Conservation (phyloP, 768 basidiomycete species). For the Lactifluus volemus region DNA sequence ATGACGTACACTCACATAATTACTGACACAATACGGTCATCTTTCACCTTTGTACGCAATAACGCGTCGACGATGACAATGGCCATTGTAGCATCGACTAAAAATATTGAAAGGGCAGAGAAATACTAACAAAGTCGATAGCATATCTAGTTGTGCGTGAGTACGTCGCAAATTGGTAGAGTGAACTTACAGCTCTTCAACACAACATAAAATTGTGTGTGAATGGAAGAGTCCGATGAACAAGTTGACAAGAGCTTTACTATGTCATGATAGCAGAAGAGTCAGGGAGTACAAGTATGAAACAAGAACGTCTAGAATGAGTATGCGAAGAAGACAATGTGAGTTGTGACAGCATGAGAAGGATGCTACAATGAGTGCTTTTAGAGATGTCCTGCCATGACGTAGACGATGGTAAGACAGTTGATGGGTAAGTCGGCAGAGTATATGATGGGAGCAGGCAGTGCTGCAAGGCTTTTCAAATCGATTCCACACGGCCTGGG, state of each 20-base stretch:
- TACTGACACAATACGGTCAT: not conserved
- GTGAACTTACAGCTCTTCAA: not conserved
- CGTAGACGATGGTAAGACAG: too few relatives aligned
- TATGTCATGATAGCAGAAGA: not conserved
- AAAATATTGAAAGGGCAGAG: too few relatives aligned
- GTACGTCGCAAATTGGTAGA: not conserved
- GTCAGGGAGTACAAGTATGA: not conserved
- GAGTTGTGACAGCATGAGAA: not conserved
- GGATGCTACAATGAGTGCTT: not conserved
- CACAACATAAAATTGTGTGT: not conserved
- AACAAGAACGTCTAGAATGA: not conserved
- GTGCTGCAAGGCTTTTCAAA: not conserved
- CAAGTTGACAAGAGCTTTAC: not conserved
- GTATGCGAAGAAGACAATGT: not conserved
- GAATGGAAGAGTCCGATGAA: not conserved
- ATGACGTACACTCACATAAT: not conserved
- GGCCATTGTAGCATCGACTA: too few relatives aligned
- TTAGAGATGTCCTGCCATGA: not conserved
- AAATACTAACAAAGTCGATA: not conserved
- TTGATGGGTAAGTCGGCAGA: not conserved
- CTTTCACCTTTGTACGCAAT: not conserved
- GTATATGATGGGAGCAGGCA: not conserved
- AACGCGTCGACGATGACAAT: too few relatives aligned
- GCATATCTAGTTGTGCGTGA: not conserved
- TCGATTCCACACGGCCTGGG: not conserved